These are phyloP conservation scores for Triangularia setosa DNA, from an alignment of 2,329 filamentous ascomycete genomes.

Conservation along the genomic window DNA sequence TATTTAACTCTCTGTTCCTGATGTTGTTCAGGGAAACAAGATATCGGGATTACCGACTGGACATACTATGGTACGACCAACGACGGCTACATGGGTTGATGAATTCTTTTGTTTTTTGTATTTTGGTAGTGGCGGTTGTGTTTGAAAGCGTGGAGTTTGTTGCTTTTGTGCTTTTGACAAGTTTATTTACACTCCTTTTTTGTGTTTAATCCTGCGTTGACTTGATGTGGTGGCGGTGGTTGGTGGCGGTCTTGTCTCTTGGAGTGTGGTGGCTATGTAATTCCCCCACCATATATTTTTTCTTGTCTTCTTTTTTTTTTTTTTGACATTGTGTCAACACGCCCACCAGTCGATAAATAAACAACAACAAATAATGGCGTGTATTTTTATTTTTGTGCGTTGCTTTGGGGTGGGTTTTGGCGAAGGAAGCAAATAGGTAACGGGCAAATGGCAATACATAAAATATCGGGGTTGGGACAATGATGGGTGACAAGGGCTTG, in stretches of 20 bases:
- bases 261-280: neutral
- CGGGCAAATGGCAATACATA: conserved; percentile 4
- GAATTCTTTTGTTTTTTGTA: neutral
- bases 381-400: neutral
- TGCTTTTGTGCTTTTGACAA: neutral
- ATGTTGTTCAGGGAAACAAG: neutral
- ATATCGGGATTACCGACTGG: neutral
- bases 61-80: neutral
- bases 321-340: too few species aligned
- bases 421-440: neutral
- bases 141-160: neutral
- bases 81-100: neutral
- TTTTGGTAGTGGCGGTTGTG: neutral
- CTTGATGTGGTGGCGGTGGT: neutral
- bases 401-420: neutral
- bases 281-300: neutral
- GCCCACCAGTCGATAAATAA: neutral
- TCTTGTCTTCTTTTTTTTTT: too few species aligned
- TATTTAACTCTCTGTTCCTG: neutral
- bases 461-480: neutral
- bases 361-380: neutral
- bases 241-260: neutral
- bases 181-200: neutral
- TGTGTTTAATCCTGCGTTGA: neutral
- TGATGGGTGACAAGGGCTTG: neutral